Percentiles rank a stretch among this genome's conserved stretches.
Evolutionary conservation across 768 basidiomycete genomes (phyloP).

Genomic region (Botryobasidium botryosum): DNA sequence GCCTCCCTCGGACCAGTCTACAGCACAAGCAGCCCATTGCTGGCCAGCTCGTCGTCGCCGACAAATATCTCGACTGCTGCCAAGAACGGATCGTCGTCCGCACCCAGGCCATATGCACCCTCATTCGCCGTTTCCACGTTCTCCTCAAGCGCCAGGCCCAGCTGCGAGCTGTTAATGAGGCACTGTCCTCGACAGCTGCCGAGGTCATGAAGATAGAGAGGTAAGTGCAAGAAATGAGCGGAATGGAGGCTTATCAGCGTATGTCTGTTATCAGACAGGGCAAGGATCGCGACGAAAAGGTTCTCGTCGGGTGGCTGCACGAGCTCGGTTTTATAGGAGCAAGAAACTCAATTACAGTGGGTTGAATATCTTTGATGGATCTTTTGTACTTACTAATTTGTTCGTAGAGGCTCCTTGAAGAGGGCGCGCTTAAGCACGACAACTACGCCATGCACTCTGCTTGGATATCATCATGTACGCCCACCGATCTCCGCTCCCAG

Average conservation of each 20-base stretch:
- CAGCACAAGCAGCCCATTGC: no score
- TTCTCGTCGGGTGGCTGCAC: slow-evolving; percentile 61
- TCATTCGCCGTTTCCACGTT: neutral
- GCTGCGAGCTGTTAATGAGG: neutral
- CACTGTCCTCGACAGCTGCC: neutral
- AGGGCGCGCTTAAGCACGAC: slow-evolving; percentile 72
- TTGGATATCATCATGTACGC: slow-evolving; percentile 54
- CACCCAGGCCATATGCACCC: neutral
- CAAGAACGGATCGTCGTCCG: neutral
- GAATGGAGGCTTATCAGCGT: neutral
- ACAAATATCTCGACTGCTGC: no score
- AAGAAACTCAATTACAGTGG: slow-evolving; percentile 7
- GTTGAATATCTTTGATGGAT: neutral
- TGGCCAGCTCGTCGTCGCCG: no score
- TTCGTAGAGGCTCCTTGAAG: slow-evolving; percentile 56
- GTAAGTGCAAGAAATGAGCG: neutral
- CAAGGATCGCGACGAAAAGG: slow-evolving; percentile 60
- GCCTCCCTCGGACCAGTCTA: no score
- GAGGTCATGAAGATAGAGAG: neutral
- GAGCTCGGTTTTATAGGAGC: slow-evolving; percentile 22
- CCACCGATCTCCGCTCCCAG: slow-evolving; percentile 72
- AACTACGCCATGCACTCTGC: slow-evolving; percentile 49
- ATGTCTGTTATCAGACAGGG: slow-evolving; percentile 63
- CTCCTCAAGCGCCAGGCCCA: slow-evolving; percentile 1
- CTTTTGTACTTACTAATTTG: neutral